phyloP scores from a whole-genome alignment of 1,284 basidiomycete species.

The Sporisorium sorghi region DNA sequence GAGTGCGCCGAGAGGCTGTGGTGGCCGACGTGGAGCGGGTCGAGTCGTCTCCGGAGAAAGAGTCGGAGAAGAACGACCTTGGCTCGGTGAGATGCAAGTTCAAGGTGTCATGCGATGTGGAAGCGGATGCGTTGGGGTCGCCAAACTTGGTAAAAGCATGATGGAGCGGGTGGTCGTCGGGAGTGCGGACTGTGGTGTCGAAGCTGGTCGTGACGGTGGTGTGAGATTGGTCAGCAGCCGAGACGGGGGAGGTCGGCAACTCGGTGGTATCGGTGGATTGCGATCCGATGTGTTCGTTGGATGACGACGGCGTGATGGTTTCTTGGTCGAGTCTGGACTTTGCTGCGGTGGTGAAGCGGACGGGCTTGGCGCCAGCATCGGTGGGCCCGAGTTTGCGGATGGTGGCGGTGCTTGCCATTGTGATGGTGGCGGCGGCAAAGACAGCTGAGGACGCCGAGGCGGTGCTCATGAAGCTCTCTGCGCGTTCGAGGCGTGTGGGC shows the following conservation, averaged over 20 bases:
- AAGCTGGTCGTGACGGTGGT: conserved; percentile 30
- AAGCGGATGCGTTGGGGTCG: not conserved
- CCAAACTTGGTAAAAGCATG: conserved; percentile 3
- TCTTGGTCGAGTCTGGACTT: conserved; percentile 22
- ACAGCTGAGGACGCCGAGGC: conserved; percentile 20
- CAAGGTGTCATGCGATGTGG: not conserved
- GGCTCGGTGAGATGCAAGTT: conserved; percentile 15
- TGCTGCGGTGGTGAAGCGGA: conserved; percentile 24
- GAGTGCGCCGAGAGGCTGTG: conserved; percentile 8
- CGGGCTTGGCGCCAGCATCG: conserved; percentile 25
- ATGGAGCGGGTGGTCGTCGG: conserved; percentile 4
- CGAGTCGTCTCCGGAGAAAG: conserved; percentile 21
- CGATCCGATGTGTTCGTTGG: conserved; percentile 20
- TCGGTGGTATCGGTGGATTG: conserved; percentile 20
- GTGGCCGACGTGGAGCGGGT: conserved; percentile 15
- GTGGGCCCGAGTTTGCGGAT: conserved; percentile 32
- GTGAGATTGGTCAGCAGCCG: conserved; percentile 13
- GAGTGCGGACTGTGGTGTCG: conserved; percentile 16
- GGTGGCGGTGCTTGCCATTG: conserved; percentile 43
- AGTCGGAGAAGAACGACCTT: conserved; percentile 31
- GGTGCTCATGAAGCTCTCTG: conserved; percentile 46
- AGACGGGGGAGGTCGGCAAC: conserved; percentile 19
- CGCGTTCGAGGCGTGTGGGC: conserved; percentile 18
- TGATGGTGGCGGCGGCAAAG: conserved; percentile 36
- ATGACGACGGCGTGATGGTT: conserved; percentile 30